Evolutionary conservation across 371 early-diverging fungal genomes (phyloP).

Genomic region (Mucor racemosus): DNA sequence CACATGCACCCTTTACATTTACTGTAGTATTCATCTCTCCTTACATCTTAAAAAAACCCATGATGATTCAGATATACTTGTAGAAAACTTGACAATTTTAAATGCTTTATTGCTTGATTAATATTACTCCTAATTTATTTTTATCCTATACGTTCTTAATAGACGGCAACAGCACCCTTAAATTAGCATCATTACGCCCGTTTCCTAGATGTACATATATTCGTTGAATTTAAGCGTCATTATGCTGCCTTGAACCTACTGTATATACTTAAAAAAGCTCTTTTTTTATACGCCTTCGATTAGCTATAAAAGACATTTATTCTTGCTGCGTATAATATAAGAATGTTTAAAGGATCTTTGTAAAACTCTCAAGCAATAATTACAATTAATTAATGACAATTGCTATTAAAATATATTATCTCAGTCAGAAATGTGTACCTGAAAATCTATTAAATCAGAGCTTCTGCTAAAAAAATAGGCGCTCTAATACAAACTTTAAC

Average conservation of each 20-base stretch:
- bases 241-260: background rate
- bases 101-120: background rate
- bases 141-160: background rate
- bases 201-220: background rate
- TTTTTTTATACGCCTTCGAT: background rate
- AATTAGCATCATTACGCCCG: background rate
- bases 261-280: background rate
- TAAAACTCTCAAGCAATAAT: background rate
- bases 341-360: background rate
- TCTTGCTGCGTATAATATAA: background rate
- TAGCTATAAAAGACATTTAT: background rate
- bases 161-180: background rate
- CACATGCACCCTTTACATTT: conserved; percentile 6
- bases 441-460: background rate
- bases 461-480: background rate
- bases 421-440: background rate
- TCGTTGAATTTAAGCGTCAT: background rate
- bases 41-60: background rate
- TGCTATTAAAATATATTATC: background rate
- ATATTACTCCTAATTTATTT: background rate
- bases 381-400: background rate
- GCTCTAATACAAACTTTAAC: too few relatives aligned
- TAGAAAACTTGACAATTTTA: background rate
- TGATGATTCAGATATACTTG: background rate
- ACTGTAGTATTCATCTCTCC: background rate